phyloP scores from a whole-genome alignment of 1,139 yeast genomes.

The Hanseniaspora sp. region DNA sequence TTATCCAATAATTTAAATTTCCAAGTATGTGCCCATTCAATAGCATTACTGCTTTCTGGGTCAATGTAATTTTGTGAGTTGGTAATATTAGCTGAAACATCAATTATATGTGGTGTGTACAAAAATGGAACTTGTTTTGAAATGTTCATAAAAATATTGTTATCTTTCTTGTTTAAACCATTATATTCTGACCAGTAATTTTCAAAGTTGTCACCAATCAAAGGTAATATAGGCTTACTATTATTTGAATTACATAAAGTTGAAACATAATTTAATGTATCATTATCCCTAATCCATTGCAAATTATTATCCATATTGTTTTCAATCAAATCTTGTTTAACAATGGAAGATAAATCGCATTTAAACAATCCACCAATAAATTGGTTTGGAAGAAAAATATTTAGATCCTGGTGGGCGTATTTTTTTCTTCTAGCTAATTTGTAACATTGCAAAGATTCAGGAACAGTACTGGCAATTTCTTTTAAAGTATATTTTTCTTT shows the following conservation, averaged over 20 bases:
- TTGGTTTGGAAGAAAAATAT: slow-evolving; percentile 47
- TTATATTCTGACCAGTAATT: slow-evolving; percentile 38
- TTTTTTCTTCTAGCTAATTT: slow-evolving; percentile 54
- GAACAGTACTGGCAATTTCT: slow-evolving; percentile 19
- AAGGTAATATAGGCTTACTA: slow-evolving; percentile 44
- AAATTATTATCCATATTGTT: slow-evolving; percentile 23
- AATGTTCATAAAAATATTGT: slow-evolving; percentile 21
- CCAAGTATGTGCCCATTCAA: slow-evolving; percentile 8
- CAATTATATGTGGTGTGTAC: slow-evolving; percentile 35
- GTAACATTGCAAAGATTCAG: slow-evolving; percentile 39
- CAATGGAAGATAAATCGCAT: slow-evolving; percentile 35
- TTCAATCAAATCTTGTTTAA: slow-evolving; percentile 27
- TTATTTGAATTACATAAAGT: slow-evolving; percentile 31
- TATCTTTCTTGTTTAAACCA: slow-evolving; percentile 20
- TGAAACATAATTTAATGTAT: slow-evolving; percentile 19
- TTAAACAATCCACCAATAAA: slow-evolving; percentile 58
- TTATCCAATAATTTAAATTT: slow-evolving; percentile 9
- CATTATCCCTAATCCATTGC: slow-evolving; percentile 20
- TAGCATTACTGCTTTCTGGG: neutral
- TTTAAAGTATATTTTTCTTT: slow-evolving; percentile 14
- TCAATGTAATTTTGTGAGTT: neutral
- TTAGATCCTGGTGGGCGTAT: slow-evolving; percentile 41
- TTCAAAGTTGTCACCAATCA: slow-evolving; percentile 47
- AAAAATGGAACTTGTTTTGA: slow-evolving; percentile 49
- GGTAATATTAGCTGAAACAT: neutral